phyloP scores from a whole-genome alignment of 2,329 filamentous ascomycete genomes.

The Fusarium torreyae region DNA sequence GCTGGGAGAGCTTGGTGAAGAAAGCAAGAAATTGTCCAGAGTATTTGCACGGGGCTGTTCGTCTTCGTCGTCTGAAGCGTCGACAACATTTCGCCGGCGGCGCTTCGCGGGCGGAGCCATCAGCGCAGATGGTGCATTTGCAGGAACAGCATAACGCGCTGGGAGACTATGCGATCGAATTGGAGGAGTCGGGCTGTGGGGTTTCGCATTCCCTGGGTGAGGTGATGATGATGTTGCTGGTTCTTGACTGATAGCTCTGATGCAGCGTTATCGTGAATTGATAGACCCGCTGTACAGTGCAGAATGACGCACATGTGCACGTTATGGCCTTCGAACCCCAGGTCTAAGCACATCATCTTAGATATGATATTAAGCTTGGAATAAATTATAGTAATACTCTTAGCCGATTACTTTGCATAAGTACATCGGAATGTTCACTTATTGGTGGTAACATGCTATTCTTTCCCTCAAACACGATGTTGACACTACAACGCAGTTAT shows the following conservation, averaged over 20 bases:
- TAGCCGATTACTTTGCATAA: not conserved
- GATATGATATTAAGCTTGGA: not conserved
- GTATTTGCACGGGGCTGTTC: conserved; percentile 62
- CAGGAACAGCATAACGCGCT: conserved; percentile 44
- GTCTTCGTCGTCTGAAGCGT: conserved; percentile 66
- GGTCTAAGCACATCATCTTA: no score
- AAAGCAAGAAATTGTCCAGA: conserved; percentile 67
- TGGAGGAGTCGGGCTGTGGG: not conserved
- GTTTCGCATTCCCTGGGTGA: conserved; percentile 9
- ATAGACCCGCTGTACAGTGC: conserved; percentile 39
- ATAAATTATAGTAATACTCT: not conserved
- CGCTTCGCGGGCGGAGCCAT: conserved; percentile 74
- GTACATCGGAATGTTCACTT: not conserved
- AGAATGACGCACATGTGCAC: conserved; percentile 15
- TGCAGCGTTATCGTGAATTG: conserved; percentile 37
- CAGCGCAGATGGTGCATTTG: conserved; percentile 54
- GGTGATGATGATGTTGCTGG: conserved; percentile 37
- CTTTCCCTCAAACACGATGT: not conserved
- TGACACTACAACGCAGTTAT: conserved; percentile 14
- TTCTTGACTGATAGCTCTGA: conserved; percentile 38
- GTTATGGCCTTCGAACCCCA: not conserved
- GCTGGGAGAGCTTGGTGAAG: conserved; percentile 64
- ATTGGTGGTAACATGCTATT: not conserved
- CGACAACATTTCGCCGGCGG: conserved; percentile 70
- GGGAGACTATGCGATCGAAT: conserved; percentile 17